These are phyloP conservation scores for Amniculicola lignicola DNA, from an alignment of 495 filamentous ascomycete species.

Conservation along the genomic window DNA sequence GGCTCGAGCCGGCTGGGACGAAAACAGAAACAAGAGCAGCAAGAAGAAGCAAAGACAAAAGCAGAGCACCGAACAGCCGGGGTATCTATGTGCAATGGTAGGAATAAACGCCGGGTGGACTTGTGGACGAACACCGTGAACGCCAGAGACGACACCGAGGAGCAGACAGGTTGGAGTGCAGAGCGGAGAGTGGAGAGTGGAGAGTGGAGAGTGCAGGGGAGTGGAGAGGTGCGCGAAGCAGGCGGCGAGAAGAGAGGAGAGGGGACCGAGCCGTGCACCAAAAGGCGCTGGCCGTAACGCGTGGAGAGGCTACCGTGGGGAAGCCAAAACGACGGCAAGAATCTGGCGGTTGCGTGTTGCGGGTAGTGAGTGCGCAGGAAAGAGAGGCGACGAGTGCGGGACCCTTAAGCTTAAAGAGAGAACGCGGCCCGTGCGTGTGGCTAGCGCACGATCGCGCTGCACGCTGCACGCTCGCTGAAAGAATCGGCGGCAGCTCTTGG, in stretches of 20 bases:
- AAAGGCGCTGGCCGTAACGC: slow-evolving; percentile 37
- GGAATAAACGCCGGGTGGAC: slow-evolving; percentile 19
- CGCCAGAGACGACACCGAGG: slow-evolving; percentile 31
- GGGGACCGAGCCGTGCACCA: slow-evolving; percentile 33
- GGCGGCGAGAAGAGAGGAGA: slow-evolving; percentile 11
- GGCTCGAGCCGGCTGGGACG: background rate
- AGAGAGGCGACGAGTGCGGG: no score
- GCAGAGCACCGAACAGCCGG: slow-evolving; percentile 8
- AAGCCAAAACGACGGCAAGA: slow-evolving; percentile 36
- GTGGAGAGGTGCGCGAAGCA: no score
- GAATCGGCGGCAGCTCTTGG: no score
- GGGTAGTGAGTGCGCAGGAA: no score
- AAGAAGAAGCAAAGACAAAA: background rate
- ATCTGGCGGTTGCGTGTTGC: no score
- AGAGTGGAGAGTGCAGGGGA: slow-evolving; percentile 5
- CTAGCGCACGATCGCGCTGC: no score
- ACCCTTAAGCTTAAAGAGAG: no score
- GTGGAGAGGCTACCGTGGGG: slow-evolving; percentile 20
- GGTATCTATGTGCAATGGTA: slow-evolving; percentile 34
- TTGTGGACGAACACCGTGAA: slow-evolving; percentile 30
- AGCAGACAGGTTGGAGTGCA: slow-evolving; percentile 5
- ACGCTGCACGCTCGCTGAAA: no score
- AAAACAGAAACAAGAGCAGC: slow-evolving; percentile 6
- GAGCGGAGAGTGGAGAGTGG: slow-evolving; percentile 14
- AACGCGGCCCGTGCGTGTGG: no score